phyloP scores from a whole-genome alignment of 2,329 filamentous ascomycete species.

The Alternaria novae-zelandiae region DNA sequence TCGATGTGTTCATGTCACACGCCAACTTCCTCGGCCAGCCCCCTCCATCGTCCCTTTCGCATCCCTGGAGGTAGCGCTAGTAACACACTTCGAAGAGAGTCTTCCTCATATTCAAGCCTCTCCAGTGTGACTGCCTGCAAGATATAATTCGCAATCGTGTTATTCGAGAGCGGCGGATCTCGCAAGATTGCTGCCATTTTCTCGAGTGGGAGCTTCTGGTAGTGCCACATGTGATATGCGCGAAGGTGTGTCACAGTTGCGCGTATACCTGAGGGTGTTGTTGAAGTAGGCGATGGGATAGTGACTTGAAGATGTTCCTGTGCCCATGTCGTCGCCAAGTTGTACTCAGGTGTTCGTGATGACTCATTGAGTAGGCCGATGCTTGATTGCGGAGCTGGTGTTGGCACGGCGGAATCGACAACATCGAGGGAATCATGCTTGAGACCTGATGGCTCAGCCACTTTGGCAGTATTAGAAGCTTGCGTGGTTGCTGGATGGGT shows the following conservation, averaged over 20 bases:
- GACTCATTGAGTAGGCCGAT: background rate
- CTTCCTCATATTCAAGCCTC: slow-evolving; percentile 31
- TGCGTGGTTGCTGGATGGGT: background rate
- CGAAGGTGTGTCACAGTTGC: slow-evolving; percentile 41
- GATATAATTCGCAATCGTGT: slow-evolving; percentile 40
- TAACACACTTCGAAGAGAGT: slow-evolving; percentile 30
- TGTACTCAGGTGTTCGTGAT: slow-evolving; percentile 26
- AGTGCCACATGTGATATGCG: slow-evolving; percentile 44
- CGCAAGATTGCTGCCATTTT: slow-evolving; percentile 32
- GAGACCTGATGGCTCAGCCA: background rate
- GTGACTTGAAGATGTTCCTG: slow-evolving; percentile 34
- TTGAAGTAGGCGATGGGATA: slow-evolving; percentile 31
- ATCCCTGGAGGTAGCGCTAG: slow-evolving; percentile 25
- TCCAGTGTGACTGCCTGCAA: slow-evolving; percentile 39
- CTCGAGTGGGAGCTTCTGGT: slow-evolving; percentile 31
- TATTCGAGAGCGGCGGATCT: slow-evolving; percentile 37
- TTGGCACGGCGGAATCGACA: background rate
- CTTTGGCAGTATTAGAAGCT: background rate
- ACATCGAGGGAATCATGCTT: background rate
- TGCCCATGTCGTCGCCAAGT: slow-evolving; percentile 38
- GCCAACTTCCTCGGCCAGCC: slow-evolving; percentile 31
- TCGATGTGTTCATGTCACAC: slow-evolving; percentile 3
- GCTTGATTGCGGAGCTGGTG: background rate
- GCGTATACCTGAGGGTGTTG: slow-evolving; percentile 30
- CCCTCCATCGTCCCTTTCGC: slow-evolving; percentile 34